Evolutionary conservation across 2,329 filamentous ascomycete species (phyloP).

Genomic region (Pseudogymnoascus verrucosus): DNA sequence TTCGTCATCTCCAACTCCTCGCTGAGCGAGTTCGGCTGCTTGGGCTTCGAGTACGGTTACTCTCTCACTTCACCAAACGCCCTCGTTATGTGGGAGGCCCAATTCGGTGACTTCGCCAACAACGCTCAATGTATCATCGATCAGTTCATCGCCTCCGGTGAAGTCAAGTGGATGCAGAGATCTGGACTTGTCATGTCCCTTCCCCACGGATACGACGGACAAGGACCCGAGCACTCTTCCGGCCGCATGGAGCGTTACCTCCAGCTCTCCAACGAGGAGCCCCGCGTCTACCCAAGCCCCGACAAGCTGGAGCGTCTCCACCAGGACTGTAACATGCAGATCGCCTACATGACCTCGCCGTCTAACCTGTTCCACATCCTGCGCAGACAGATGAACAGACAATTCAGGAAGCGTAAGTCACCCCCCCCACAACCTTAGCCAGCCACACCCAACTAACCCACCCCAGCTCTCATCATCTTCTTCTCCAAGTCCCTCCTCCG

Average conservation of each 20-base stretch:
- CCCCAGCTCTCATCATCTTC: slow-evolving; percentile 80
- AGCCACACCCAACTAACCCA: slow-evolving; percentile 17
- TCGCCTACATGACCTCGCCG: slow-evolving; percentile 94
- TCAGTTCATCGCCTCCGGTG: slow-evolving; percentile 95
- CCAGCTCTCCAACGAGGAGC: slow-evolving; percentile 95
- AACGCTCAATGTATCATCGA: slow-evolving; percentile 99
- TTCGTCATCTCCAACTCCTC: slow-evolving; percentile 98
- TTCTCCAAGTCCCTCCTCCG: slow-evolving; percentile 96
- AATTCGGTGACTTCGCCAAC: slow-evolving; percentile 99
- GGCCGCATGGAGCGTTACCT: slow-evolving; percentile 95
- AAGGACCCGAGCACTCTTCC: slow-evolving; percentile 97
- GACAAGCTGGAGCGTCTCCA: slow-evolving; percentile 95
- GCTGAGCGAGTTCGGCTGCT: slow-evolving; percentile 58
- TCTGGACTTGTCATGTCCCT: slow-evolving; percentile 94
- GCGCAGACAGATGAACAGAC: slow-evolving; percentile 94
- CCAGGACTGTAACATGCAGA: slow-evolving; percentile 99
- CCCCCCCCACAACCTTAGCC: neutral
- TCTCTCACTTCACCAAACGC: slow-evolving; percentile 94
- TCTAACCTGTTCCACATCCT: slow-evolving; percentile 95
- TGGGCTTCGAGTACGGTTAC: slow-evolving; percentile 98
- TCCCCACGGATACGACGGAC: slow-evolving; percentile 95
- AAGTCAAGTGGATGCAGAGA: slow-evolving; percentile 98
- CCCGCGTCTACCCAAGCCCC: slow-evolving; percentile 76
- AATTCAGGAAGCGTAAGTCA: slow-evolving; percentile 94
- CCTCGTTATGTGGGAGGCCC: slow-evolving; percentile 98